Evolutionary conservation across 1,284 basidiomycete genomes (phyloP).

Genomic region (Tetrapyrgos nigripes): DNA sequence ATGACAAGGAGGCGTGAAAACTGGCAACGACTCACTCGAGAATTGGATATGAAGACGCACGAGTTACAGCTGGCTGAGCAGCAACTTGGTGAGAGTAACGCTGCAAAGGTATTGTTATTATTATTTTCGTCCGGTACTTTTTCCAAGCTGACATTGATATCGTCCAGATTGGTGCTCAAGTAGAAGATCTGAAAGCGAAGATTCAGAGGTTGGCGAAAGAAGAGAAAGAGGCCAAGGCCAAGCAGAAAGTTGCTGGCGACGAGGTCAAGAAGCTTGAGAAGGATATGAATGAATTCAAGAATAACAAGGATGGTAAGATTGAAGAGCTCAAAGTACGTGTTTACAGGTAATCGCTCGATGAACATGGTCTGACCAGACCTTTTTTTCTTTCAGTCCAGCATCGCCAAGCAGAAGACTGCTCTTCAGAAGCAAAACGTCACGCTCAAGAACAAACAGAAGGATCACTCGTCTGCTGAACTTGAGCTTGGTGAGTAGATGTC

Average conservation of each 20-base stretch:
- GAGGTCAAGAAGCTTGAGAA: slow-evolving; percentile 90
- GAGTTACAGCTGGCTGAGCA: slow-evolving; percentile 85
- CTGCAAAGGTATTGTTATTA: slow-evolving; percentile 69
- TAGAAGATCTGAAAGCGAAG: slow-evolving; percentile 74
- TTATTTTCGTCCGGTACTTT: neutral
- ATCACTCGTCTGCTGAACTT: slow-evolving; percentile 85
- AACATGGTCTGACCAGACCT: neutral
- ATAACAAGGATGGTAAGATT: slow-evolving; percentile 97
- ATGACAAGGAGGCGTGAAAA: slow-evolving; percentile 66
- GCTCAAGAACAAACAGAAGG: slow-evolving; percentile 90
- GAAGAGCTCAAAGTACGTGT: slow-evolving; percentile 86
- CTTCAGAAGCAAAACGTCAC: slow-evolving; percentile 82
- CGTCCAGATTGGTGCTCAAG: slow-evolving; percentile 79
- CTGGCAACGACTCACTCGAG: slow-evolving; percentile 73
- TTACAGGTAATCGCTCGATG: neutral
- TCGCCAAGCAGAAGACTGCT: slow-evolving; percentile 81
- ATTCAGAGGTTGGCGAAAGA: slow-evolving; percentile 74
- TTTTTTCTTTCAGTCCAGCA: slow-evolving; percentile 60
- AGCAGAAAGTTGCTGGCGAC: slow-evolving; percentile 77
- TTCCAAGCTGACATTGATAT: neutral
- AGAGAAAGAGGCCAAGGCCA: slow-evolving; percentile 72
- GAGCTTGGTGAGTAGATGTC: slow-evolving; percentile 72
- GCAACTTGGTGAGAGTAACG: slow-evolving; percentile 90
- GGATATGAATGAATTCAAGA: slow-evolving; percentile 98
- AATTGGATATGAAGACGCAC: slow-evolving; percentile 91